Conservation (phyloP, 2,329 filamentous ascomycete genomes). For the Cytospora paraplurivora region DNA sequence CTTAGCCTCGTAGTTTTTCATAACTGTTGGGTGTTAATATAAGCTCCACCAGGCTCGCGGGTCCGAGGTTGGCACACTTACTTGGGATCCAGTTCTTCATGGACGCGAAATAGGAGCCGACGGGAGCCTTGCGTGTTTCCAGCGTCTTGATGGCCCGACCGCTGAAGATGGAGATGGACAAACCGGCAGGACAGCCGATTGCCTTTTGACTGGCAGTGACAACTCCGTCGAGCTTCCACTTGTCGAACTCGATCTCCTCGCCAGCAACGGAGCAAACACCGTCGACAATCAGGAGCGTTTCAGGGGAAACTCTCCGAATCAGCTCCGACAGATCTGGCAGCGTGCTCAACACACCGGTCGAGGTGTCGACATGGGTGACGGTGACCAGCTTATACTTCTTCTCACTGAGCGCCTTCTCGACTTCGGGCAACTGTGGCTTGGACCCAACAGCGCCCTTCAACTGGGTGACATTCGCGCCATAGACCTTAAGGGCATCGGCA, state of each 20-base stretch:
- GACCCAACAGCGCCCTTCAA: slow-evolving; percentile 87
- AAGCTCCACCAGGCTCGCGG: slow-evolving; percentile 14
- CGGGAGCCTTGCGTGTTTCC: slow-evolving; percentile 77
- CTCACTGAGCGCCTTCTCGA: slow-evolving; percentile 84
- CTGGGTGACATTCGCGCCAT: slow-evolving; percentile 88
- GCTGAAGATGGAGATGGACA: slow-evolving; percentile 94
- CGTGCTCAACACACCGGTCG: slow-evolving; percentile 92
- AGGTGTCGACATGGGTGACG: slow-evolving; percentile 96
- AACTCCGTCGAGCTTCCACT: slow-evolving; percentile 90
- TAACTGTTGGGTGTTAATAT: slow-evolving; percentile 59
- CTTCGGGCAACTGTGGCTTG: slow-evolving; percentile 80
- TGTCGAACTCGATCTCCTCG: slow-evolving; percentile 95
- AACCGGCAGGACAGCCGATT: slow-evolving; percentile 90
- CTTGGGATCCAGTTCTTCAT: slow-evolving; percentile 97
- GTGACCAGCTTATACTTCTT: slow-evolving; percentile 95
- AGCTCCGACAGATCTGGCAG: slow-evolving; percentile 81
- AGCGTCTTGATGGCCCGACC: slow-evolving; percentile 81
- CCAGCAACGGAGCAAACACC: slow-evolving; percentile 96
- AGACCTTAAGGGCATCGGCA: slow-evolving; percentile 86
- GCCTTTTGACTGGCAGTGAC: slow-evolving; percentile 96
- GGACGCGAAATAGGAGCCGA: slow-evolving; percentile 89
- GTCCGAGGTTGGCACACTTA: slow-evolving; percentile 44
- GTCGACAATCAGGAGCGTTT: slow-evolving; percentile 90
- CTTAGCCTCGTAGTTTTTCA: slow-evolving; percentile 98
- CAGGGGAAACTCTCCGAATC: slow-evolving; percentile 82